Conservation (phyloP, 139 green algal genomes). For the Trebouxia sp. region DNA sequence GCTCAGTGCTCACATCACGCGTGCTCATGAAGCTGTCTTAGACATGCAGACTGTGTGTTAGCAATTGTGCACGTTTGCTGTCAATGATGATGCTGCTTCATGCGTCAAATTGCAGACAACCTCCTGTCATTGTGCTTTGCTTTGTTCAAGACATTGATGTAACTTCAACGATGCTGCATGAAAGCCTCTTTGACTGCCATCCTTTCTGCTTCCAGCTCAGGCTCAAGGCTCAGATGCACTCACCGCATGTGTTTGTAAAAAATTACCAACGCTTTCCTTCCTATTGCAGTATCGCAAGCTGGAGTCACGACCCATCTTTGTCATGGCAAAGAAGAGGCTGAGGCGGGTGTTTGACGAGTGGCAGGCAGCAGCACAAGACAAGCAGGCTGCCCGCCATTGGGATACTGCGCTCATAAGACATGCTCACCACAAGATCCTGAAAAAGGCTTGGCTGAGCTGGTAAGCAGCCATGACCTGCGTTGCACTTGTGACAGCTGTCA, state of each 20-base stretch:
- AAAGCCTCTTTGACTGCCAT: no score
- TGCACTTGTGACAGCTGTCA: not conserved
- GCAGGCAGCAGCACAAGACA: not conserved
- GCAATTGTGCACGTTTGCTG: not conserved
- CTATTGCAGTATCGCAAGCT: constrained; percentile 18
- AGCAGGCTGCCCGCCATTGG: not conserved
- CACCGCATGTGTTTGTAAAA: no score
- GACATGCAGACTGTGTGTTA: not conserved
- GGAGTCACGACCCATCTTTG: constrained; percentile 51
- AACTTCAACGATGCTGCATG: no score
- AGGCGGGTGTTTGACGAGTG: constrained; percentile 33
- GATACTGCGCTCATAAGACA: not conserved
- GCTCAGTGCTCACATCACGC: no score
- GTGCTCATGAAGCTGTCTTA: no score
- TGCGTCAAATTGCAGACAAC: no score
- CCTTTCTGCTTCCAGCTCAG: no score
- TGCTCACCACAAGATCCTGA: not conserved
- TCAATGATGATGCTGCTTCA: no score
- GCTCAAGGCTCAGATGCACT: no score
- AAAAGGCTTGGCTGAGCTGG: constrained; percentile 23
- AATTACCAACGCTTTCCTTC: not conserved
- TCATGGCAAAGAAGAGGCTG: constrained; percentile 46
- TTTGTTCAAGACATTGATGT: no score
- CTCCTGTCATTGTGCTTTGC: no score
- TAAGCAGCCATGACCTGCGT: not conserved